These are phyloP conservation scores for Backusella tuberculispora DNA, from an alignment of 192 early-diverging fungal species.

Conservation along the genomic window DNA sequence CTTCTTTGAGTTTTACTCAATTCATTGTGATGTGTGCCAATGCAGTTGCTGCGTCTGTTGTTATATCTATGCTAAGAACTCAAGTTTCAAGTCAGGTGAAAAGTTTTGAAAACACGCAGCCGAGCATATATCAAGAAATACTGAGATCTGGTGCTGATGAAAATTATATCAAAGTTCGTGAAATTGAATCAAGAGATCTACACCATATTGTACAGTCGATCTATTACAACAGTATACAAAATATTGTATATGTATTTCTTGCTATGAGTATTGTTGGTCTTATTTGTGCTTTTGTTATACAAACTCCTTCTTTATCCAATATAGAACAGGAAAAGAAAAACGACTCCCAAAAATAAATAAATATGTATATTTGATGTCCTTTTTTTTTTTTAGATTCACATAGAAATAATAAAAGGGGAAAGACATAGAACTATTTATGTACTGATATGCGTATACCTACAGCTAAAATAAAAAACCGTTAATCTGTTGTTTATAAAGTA, in stretches of 20 bases:
- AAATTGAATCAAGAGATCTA: not conserved
- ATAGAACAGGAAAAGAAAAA: constrained; percentile 3
- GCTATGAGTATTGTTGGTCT: not conserved
- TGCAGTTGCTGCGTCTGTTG: not conserved
- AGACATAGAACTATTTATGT: no score
- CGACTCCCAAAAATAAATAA: not conserved
- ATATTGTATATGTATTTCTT: not conserved
- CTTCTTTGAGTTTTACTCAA: not conserved
- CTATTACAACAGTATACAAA: not conserved
- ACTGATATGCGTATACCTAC: no score
- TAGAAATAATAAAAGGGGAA: no score
- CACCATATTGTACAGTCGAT: not conserved
- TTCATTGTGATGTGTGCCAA: not conserved
- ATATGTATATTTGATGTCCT: no score
- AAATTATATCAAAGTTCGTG: constrained; percentile 1
- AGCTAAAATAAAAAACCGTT: no score
- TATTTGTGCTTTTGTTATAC: not conserved
- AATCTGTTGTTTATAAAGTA: no score
- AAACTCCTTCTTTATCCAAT: not conserved
- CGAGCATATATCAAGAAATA: not conserved
- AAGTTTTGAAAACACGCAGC: not conserved
- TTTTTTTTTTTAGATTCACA: no score
- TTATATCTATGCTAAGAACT: not conserved
- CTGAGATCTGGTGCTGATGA: not conserved
- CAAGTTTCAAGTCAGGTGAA: not conserved